A percentile compares a stretch with the other conserved stretches of the same genome.
Evolutionary conservation across 2,329 filamentous ascomycete species (phyloP).

Genomic region (Didymella lethalis): DNA sequence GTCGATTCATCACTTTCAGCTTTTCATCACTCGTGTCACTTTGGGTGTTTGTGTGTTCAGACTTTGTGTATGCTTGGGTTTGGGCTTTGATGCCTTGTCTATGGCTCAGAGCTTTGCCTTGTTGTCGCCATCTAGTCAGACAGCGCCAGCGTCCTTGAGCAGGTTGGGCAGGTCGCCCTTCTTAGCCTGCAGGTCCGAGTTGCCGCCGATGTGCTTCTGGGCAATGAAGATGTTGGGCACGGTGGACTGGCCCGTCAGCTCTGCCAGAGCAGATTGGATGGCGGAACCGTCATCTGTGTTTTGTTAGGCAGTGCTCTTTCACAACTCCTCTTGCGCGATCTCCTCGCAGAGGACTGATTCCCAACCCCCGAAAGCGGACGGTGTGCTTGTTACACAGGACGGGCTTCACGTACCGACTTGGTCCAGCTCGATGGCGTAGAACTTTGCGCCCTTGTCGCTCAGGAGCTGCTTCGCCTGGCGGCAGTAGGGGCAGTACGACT

Average conservation of each 20-base stretch:
- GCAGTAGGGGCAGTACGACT: constrained; percentile 97
- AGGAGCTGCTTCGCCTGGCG: constrained; percentile 78
- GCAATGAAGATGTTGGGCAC: constrained; percentile 96
- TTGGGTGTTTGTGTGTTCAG: neutral
- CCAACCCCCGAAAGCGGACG: neutral
- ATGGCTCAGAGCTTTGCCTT: constrained; percentile 14
- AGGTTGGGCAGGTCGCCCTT: constrained; percentile 69
- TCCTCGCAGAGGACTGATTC: neutral
- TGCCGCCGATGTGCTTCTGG: constrained; percentile 92
- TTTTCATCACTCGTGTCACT: neutral
- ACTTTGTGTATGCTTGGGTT: neutral
- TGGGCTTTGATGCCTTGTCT: neutral
- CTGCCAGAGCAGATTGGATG: constrained; percentile 82
- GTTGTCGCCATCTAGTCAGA: constrained; percentile 55
- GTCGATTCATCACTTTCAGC: constrained; percentile 5
- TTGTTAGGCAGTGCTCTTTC: constrained; percentile 1
- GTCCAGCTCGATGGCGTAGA: constrained; percentile 82
- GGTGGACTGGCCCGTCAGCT: constrained; percentile 83
- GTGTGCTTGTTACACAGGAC: neutral
- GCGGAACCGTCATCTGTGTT: constrained; percentile 78
- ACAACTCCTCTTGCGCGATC: no score
- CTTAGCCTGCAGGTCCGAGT: constrained; percentile 82
- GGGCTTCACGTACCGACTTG: constrained; percentile 70
- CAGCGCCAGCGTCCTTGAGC: constrained; percentile 69
- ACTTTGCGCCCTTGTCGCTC: constrained; percentile 73